These are phyloP conservation scores for Vanilla planifolia DNA, from an alignment of 106 monocot species.

Conservation along the genomic window DNA sequence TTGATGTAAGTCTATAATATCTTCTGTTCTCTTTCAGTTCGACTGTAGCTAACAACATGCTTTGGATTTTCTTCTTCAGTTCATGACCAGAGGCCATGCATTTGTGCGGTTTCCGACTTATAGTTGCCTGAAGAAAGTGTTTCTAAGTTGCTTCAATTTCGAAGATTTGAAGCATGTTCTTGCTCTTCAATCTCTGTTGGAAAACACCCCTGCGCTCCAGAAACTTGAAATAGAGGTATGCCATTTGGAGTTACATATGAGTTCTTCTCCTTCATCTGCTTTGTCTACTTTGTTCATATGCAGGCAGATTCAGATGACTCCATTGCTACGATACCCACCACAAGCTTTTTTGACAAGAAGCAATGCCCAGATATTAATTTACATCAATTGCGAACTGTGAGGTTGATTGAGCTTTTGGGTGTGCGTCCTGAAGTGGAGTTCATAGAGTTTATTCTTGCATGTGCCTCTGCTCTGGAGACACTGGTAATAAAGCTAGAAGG, in stretches of 20 bases:
- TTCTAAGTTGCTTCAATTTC: slow-evolving; percentile 7
- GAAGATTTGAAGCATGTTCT: slow-evolving; percentile 9
- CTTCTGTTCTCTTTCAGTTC: not conserved
- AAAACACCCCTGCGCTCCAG: slow-evolving; percentile 1
- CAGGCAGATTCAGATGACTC: slow-evolving; percentile 14
- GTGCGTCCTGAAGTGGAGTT: slow-evolving; percentile 1
- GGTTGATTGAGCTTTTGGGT: slow-evolving; percentile 2
- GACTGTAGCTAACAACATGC: not conserved
- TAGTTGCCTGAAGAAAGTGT: slow-evolving; percentile 9
- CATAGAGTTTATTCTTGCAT: not conserved
- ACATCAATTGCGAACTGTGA: not conserved
- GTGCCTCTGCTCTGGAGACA: not conserved
- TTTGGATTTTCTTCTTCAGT: slow-evolving; percentile 1
- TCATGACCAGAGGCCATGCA: slow-evolving; percentile 2
- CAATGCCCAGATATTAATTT: not conserved
- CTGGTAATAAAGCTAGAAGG: not conserved
- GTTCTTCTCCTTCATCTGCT: not conserved
- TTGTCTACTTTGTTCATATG: not conserved
- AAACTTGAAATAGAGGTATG: slow-evolving; percentile 13
- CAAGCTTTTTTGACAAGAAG: slow-evolving; percentile 3
- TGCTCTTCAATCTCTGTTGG: not conserved
- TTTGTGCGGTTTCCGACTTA: slow-evolving; percentile 7
- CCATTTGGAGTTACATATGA: not conserved
- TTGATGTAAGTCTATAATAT: not conserved
- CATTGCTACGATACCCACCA: slow-evolving; percentile 7